Conservation (phyloP, 352 stramenopile species). For the Phytopythium vexans region DNA sequence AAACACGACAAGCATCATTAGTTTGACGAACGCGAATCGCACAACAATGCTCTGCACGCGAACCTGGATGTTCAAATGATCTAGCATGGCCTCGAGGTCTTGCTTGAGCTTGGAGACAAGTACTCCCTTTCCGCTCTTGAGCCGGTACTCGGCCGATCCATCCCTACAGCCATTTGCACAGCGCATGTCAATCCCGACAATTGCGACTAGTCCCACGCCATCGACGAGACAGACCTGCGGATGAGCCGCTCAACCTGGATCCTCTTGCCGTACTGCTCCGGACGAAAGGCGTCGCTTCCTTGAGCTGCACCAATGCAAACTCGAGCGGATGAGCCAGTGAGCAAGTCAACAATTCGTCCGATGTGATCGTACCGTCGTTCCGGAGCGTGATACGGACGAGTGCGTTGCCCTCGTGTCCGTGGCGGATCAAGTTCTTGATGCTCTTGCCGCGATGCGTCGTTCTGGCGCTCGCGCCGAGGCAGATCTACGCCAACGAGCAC, state of each 20-base stretch:
- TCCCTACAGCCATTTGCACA: constrained; percentile 19
- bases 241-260: constrained; percentile 95
- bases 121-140: constrained; percentile 55
- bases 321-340: neutral
- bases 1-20: constrained; percentile 1
- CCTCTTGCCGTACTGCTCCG: constrained; percentile 89
- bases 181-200: no score
- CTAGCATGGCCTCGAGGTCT: constrained; percentile 92
- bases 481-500: constrained; percentile 87
- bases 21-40: neutral
- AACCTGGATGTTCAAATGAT: constrained; percentile 90
- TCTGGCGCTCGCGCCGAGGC: constrained; percentile 90
- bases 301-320: constrained; percentile 16
- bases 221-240: constrained; percentile 26
- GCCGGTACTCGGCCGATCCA: constrained; percentile 69
- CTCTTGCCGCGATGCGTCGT: constrained; percentile 94
- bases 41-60: neutral
- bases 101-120: constrained; percentile 86
- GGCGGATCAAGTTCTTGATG: constrained; percentile 95
- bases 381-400: constrained; percentile 92
- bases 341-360: neutral
- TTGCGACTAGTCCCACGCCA: no score
- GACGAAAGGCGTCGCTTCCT: constrained; percentile 88
- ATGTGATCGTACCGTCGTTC: constrained; percentile 62
- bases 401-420: constrained; percentile 83